Conservation (phyloP, 2,329 filamentous ascomycete genomes). For the Anthostomella pinea region DNA sequence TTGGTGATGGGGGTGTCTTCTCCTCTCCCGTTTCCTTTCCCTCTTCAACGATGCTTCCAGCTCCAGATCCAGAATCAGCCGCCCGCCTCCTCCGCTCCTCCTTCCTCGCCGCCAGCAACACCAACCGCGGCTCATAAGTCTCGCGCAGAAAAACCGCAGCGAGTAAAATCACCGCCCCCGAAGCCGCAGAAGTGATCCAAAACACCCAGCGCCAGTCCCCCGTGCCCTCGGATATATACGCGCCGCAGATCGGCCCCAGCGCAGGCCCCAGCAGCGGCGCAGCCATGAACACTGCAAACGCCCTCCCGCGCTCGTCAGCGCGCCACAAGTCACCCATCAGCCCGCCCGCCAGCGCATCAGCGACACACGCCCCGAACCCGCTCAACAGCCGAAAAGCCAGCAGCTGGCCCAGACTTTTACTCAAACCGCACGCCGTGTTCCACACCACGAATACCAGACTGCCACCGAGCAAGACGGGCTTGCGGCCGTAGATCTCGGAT, state of each 20-base stretch:
- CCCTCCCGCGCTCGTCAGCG: constrained; percentile 57
- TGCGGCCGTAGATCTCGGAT: constrained; percentile 43
- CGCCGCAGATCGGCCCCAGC: constrained; percentile 63
- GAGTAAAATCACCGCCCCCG: constrained; percentile 52
- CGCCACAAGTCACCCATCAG: constrained; percentile 46
- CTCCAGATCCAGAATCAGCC: no score
- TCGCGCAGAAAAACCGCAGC: constrained; percentile 58
- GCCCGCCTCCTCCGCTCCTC: no score
- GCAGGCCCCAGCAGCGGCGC: constrained; percentile 64
- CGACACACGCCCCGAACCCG: constrained; percentile 13
- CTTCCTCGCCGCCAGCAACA: constrained; percentile 39
- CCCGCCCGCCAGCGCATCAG: constrained; percentile 10
- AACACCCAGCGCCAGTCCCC: constrained; percentile 73
- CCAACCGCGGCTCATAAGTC: constrained; percentile 58
- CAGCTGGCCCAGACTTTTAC: constrained; percentile 5
- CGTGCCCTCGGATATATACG: constrained; percentile 60
- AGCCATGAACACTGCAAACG: constrained; percentile 57
- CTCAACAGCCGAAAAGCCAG: constrained; percentile 11
- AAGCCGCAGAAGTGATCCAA: constrained; percentile 60
- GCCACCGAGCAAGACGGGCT: background rate
- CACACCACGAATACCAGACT: constrained; percentile 11
- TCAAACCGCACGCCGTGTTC: constrained; percentile 15
- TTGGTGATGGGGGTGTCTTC: no score
- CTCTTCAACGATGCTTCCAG: no score
- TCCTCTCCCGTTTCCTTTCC: no score